Evolutionary conservation across 441 rosid genomes (phyloP).

Genomic region (Macaranga tanarius): DNA sequence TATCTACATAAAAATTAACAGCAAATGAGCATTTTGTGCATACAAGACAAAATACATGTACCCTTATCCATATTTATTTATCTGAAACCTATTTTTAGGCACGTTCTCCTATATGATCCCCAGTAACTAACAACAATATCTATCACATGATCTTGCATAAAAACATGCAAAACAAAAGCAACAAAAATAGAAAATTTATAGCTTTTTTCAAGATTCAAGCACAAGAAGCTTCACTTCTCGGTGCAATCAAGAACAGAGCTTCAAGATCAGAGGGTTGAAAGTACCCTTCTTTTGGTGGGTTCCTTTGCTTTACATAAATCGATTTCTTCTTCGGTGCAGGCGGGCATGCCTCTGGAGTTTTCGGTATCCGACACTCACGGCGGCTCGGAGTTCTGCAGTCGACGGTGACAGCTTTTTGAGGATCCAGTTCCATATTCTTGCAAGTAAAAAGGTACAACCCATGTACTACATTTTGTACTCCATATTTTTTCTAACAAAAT

Average conservation of each 20-base stretch:
- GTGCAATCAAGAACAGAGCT: constrained; percentile 38
- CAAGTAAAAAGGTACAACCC: no score
- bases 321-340: constrained; percentile 68
- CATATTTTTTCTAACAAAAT: no score
- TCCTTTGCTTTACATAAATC: constrained; percentile 18
- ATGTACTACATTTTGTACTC: no score
- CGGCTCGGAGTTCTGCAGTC: constrained; percentile 63
- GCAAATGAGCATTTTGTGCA: background rate
- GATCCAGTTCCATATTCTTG: no score
- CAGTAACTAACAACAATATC: no score
- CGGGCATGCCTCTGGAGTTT: constrained; percentile 41
- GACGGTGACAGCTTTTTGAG: no score
- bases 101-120: no score
- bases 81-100: background rate
- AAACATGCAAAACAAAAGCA: no score
- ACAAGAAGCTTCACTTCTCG: constrained; percentile 37
- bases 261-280: constrained; percentile 80
- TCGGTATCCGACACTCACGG: constrained; percentile 43
- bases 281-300: constrained; percentile 61
- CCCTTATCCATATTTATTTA: background rate
- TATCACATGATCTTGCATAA: no score
- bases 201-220: no score
- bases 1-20: background rate
- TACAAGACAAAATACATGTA: background rate
- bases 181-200: no score